Evolutionary conservation across 495 filamentous ascomycete species (phyloP), one percentile per base, ranked within the genome.

Genomic region (Talaromyces thailandensis): DNA sequence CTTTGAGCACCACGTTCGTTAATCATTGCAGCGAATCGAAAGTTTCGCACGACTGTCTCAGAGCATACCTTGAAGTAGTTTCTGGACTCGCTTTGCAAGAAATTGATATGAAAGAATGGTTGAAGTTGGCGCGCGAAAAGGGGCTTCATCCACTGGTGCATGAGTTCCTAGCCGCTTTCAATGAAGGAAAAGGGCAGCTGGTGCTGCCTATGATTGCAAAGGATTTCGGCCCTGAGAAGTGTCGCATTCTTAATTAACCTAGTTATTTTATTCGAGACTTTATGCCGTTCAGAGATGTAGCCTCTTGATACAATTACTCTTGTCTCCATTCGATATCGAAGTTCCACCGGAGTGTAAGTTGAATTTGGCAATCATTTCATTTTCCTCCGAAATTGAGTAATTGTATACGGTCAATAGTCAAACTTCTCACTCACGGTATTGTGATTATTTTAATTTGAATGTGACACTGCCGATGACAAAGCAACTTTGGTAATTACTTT

Each of bases 21-120:
- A 32, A 64, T 26, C 35, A 61, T 28, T 64, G 32, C n/a, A 31
- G 29, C 14, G 37, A 52, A 6, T 21, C 9, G 2, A 64, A 64
- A 37, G 56, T 64, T 29, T n/a, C 32, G 23, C 37, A 43, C n/a
- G 23, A 29, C 3, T 3, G 43, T 8, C 37, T 61, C 3, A 48
- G 28, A n/a, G 23, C 32, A 11, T 60, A 62, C 56, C 31, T 64
- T 2, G 62, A 64, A 18, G 4, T 50, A 6, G 3, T 50, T 28
- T 40, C 21, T 4, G 58, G 58, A 5, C 7, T 18, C 7, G 6
- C 35, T 21, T 26, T 60, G 21, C 8, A 60, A 51, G 58, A 60
- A 21, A 51, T 51, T 37, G 8, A 21, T 23, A 25, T 28, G 21
- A n/a, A 18, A 7, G 35, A 24, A 6, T 60, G 58, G 58, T 3